Percentiles rank a stretch among this genome's conserved stretches.
Evolutionary conservation across 306 rosid species (phyloP).

Genomic region (Hippophae tibetana): DNA sequence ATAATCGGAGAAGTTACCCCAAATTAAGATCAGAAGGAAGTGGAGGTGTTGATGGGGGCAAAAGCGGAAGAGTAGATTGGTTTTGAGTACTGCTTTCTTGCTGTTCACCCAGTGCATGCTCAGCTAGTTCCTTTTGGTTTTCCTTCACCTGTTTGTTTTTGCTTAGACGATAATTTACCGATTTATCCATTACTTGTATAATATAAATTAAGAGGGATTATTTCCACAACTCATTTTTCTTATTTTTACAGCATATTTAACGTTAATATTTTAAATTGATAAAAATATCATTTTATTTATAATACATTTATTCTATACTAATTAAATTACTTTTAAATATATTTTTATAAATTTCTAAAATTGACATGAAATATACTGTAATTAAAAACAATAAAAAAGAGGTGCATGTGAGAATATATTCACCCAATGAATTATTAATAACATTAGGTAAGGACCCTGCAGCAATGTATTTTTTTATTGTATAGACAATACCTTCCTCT

Average conservation of each 20-base stretch:
- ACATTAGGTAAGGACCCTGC: background rate
- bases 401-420: background rate
- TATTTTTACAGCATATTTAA: too few relatives aligned
- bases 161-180: background rate
- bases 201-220: too few relatives aligned
- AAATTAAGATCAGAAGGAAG: slow-evolving; percentile 35
- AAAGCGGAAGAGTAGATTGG: slow-evolving; percentile 28
- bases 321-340: too few relatives aligned
- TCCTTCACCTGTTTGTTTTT: slow-evolving; percentile 43
- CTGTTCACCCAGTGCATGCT: slow-evolving; percentile 18
- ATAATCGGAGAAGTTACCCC: slow-evolving; percentile 25
- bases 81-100: slow-evolving; percentile 24
- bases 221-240: too few relatives aligned
- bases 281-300: too few relatives aligned
- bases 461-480: background rate
- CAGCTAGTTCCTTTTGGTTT: slow-evolving; percentile 27
- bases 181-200: too few relatives aligned
- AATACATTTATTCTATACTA: too few relatives aligned
- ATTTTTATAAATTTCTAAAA: too few relatives aligned
- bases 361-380: too few relatives aligned
- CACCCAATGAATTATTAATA: background rate
- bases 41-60: slow-evolving; percentile 19
- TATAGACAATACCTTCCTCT: slow-evolving; percentile 40
- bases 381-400: too few relatives aligned
- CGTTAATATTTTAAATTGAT: too few relatives aligned